Evolutionary conservation across 805 yeast genomes (phyloP), one percentile per base, ranked within the genome.

Genomic region (Candida tibetensis): DNA sequence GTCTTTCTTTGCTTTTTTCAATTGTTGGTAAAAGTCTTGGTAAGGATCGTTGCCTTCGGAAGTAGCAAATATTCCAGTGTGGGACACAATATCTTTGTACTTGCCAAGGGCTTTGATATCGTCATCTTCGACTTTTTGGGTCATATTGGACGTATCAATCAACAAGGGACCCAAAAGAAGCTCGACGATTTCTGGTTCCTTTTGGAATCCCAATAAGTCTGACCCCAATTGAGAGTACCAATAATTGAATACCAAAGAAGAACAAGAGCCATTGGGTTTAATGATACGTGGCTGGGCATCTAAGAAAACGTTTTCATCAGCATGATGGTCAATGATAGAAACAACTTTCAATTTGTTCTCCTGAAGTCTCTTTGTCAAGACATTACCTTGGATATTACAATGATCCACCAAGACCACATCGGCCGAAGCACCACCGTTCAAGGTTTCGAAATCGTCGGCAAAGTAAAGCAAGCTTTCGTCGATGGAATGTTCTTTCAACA

Each of bases 301-400:
- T 13, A 47, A 26, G 46, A 68, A 77, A 6, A 62, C 58, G 0
- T 64, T 64, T 45, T 81, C 84, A 51, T 90, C 96, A 13, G 72
- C 83, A 56, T 91, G 99, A 56, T 91, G 99, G 56, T 91, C 99
- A 17, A 93, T 76, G 5, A 93, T 77, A 0, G 81, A 82, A 1
- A 60, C 58, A 0, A 84, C 79, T 4, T 58, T 49, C 4, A 58
- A 34, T 6, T 46, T 42, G 3, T 53, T 47, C 3, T 53, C 37
- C 9, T 64, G 49, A 31, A 56, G 56, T 6, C 52, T 41, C 13
- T 51, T 55, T 10, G 50, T 55, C 36, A 73, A 51, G 2, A 62
- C 56, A 9, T 32, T 28, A 10, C 80, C 85, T 47, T 74, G 89
- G 17, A 81, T 69, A 23, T 67, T 65, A 52, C 91, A 89, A 60